These are phyloP conservation scores for Termitomyces sp. DNA, from an alignment of 768 basidiomycete genomes.

Conservation along the genomic window DNA sequence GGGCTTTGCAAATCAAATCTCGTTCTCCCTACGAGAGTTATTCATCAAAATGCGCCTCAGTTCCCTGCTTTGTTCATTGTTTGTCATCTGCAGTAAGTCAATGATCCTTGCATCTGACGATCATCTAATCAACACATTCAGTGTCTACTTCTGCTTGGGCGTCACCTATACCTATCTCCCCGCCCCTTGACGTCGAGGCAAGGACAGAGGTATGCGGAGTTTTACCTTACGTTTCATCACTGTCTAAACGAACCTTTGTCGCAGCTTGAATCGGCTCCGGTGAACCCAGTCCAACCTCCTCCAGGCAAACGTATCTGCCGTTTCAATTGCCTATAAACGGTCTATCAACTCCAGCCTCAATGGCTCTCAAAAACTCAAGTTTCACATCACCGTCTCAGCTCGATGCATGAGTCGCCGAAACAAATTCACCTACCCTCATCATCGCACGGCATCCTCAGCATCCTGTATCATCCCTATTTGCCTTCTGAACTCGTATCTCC, in stretches of 20 bases:
- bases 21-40: neutral
- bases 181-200: constrained; percentile 16
- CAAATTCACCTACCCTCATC: neutral
- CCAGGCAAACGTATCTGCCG: constrained; percentile 10
- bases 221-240: neutral
- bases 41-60: constrained; percentile 8
- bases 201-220: constrained; percentile 5
- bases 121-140: neutral
- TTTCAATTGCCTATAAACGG: constrained; percentile 6
- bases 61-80: constrained; percentile 4
- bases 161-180: constrained; percentile 13
- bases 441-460: neutral
- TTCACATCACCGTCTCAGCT: neutral
- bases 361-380: too few relatives aligned
- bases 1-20: neutral
- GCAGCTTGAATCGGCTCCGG: neutral
- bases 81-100: constrained; percentile 14
- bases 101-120: neutral
- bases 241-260: neutral
- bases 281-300: neutral
- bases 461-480: neutral
- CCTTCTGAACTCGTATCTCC: neutral
- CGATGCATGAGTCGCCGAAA: constrained; percentile 1
- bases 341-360: neutral
- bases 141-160: constrained; percentile 11